phyloP scores from a whole-genome alignment of 208 protist genomes.

The Trypanosoma cruzi region DNA sequence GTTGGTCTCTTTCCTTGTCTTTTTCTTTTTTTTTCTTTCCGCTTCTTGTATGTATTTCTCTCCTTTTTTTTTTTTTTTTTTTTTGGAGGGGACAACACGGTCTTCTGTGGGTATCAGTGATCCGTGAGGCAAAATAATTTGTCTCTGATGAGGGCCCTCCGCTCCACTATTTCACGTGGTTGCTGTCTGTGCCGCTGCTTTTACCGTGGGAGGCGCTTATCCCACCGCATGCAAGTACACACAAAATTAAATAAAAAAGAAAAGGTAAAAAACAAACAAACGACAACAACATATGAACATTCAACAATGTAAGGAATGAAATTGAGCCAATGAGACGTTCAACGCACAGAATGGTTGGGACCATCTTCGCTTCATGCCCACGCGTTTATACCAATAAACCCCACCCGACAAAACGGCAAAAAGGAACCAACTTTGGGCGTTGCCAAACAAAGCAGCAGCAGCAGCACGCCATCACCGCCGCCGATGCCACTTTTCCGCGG shows the following conservation, averaged over 20 bases:
- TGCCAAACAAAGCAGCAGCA: background rate
- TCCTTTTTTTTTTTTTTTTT: slow-evolving; percentile 12
- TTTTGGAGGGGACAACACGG: background rate
- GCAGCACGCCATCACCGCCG: background rate
- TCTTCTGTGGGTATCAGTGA: background rate
- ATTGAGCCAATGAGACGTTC: background rate
- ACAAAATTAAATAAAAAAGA: slow-evolving; percentile 4
- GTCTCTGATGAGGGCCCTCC: slow-evolving; percentile 15
- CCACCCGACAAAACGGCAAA: background rate
- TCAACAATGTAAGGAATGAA: background rate
- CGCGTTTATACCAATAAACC: background rate
- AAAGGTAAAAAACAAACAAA: slow-evolving; percentile 2
- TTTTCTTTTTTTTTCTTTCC: slow-evolving; percentile 6
- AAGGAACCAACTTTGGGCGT: background rate
- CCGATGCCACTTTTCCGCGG: too few species aligned
- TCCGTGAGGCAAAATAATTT: slow-evolving; percentile 31
- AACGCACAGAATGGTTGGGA: background rate
- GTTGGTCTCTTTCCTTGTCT: background rate
- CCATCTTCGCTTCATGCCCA: background rate
- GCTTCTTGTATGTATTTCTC: slow-evolving; percentile 2
- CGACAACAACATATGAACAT: background rate
- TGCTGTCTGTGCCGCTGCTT: background rate
- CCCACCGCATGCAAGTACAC: background rate
- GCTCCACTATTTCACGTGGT: background rate
- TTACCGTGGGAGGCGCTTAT: background rate